Percentiles rank a stretch among this genome's conserved stretches.
Evolutionary conservation across 2,329 filamentous ascomycete genomes (phyloP).

Genomic region (Gaeumannomyces tritici): DNA sequence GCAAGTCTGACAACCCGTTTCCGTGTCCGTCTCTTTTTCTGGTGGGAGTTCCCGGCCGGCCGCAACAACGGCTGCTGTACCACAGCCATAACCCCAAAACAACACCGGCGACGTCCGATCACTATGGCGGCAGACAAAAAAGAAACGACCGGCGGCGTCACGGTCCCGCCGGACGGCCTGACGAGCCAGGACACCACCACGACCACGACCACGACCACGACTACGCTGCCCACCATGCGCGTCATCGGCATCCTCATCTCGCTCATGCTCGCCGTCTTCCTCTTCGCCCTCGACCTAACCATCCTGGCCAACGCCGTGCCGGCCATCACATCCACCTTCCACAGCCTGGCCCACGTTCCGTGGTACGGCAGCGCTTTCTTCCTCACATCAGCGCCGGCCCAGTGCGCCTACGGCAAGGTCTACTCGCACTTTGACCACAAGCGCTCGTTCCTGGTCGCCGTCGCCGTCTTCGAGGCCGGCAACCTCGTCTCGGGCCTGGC

Average conservation of each 20-base stretch:
- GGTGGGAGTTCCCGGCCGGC: too few relatives aligned
- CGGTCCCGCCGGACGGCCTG: not conserved
- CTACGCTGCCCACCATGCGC: not conserved
- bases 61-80: too few relatives aligned
- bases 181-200: not conserved
- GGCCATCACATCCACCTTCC: conserved; percentile 1
- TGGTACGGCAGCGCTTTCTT: conserved; percentile 14
- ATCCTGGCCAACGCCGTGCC: conserved; percentile 3
- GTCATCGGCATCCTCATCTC: not conserved
- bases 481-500: conserved; percentile 41
- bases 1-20: too few relatives aligned
- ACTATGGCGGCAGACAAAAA: not conserved
- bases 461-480: conserved; percentile 44
- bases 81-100: too few relatives aligned
- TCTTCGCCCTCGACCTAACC: conserved; percentile 2
- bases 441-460: conserved; percentile 26
- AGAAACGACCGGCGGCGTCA: not conserved
- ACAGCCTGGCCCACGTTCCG: conserved; percentile 9
- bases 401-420: conserved; percentile 40
- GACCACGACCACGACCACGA: not conserved
- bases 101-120: not conserved
- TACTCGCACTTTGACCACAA: conserved; percentile 29
- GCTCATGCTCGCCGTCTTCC: not conserved
- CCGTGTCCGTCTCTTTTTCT: too few relatives aligned
- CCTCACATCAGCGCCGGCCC: conserved; percentile 30